phyloP scores from a whole-genome alignment of 805 yeast species.

The Saccharomycopsis fodiens region DNA sequence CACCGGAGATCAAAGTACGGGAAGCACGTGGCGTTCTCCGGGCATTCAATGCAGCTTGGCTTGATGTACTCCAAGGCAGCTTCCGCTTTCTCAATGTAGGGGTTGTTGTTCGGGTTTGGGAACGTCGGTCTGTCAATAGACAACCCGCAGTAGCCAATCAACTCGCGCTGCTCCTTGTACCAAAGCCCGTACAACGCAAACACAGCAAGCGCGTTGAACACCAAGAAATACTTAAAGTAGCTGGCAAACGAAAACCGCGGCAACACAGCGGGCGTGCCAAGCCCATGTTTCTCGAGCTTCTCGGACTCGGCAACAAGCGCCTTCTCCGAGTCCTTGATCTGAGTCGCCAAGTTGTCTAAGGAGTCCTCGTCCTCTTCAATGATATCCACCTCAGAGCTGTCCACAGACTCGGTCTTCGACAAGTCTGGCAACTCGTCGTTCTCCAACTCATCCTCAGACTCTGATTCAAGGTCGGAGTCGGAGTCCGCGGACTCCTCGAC shows the following conservation, averaged over 20 bases:
- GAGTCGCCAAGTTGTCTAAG: conserved; percentile 5
- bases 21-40: conserved; percentile 71
- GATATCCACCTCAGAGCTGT: background rate
- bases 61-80: conserved; percentile 34
- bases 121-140: conserved; percentile 42
- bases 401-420: background rate
- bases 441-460: conserved; percentile 1
- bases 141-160: conserved; percentile 70
- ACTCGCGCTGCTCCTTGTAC: conserved; percentile 56
- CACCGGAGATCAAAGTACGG: conserved; percentile 56
- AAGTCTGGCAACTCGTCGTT: conserved; percentile 2
- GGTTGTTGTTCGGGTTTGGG: conserved; percentile 25
- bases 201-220: conserved; percentile 32
- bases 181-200: conserved; percentile 40
- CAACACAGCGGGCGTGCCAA: background rate
- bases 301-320: conserved; percentile 1
- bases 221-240: conserved; percentile 23
- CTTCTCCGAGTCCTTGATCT: conserved; percentile 12
- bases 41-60: conserved; percentile 72
- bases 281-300: background rate
- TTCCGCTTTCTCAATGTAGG: conserved; percentile 34
- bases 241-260: background rate
- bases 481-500: background rate
- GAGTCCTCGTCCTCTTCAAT: background rate
- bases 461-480: conserved; percentile 7